Conservation (phyloP, 2,329 filamentous ascomycete species). For the Epichloe sp. region DNA sequence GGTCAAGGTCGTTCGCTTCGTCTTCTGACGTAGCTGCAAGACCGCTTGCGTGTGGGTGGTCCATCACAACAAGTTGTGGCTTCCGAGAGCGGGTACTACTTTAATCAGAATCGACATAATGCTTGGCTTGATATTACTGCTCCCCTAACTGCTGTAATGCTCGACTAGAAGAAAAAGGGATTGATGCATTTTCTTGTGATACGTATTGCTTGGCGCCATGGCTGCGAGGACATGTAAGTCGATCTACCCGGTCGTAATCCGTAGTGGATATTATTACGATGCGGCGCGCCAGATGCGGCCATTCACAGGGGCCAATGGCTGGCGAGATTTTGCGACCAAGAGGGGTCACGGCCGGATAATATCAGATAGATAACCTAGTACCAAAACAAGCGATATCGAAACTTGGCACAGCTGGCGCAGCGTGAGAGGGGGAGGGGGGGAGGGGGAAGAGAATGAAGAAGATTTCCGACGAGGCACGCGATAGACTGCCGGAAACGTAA, state of each 20-base stretch:
- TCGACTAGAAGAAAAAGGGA: no score
- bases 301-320: background rate
- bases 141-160: no score
- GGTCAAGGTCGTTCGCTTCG: no score
- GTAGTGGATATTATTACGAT: background rate
- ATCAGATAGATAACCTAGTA: background rate
- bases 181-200: no score
- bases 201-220: background rate
- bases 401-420: background rate
- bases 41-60: no score
- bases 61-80: no score
- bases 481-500: constrained; percentile 1
- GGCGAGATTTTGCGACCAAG: background rate
- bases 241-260: background rate
- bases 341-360: background rate
- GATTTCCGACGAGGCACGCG: background rate
- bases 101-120: no score
- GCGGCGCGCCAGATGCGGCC: background rate
- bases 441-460: background rate
- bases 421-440: background rate
- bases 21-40: no score
- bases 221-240: background rate
- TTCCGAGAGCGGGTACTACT: background rate
- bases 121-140: no score
- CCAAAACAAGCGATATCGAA: background rate